Evolutionary conservation across 805 yeast species (phyloP), one percentile per base, ranked within the genome.

Genomic region (Ascoidea rubescens): DNA sequence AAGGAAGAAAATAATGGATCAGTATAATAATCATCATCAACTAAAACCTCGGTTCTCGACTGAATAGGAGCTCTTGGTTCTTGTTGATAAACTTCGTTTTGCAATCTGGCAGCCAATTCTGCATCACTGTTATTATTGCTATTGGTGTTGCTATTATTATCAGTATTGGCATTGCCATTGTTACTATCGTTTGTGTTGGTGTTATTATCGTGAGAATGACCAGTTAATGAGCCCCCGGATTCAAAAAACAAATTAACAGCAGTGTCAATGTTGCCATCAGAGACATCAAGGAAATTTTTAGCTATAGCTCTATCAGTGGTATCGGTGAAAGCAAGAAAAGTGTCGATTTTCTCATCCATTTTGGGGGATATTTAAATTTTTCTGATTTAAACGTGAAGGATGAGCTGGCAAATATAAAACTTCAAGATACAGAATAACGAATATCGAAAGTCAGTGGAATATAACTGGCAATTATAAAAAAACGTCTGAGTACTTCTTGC

Each of bases 231-330:
- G 63, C 57, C 51, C 54, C 82, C 82, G 57, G 75, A 76, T 58
- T 93, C 98, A 67, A 85, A 82, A 65, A 70, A 93, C 47, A 93
- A 70, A 12, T 88, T 79, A 5, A 93, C 86, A 0, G 99, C 98
- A 21, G 80, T 77, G 53, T 90, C 96, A 42, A 91, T 63, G 63
- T 87, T 79, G 48, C 80, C 79, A 50, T 83, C 89, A 4, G 91
- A 75, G 69, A 91, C 80, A 31, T 83, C 89, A 21, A 93, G 65
- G 62, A 83, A 93, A 58, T 83, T 87, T 51, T 73, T 69, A 0
- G 98, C 98, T 10, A 77, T 68, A 5, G 72, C 73, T 1, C 77
- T 73, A 62, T 85, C 91, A 1, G 79, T 73, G 2, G 79, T 78
- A 28, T 87, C 85, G 0, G 98, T 89, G 51, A 93, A 82, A 46